Base-by-base conservation (phyloP, 2,329 filamentous ascomycete genomes). In the Colletotrichum cuscutae region DNA sequence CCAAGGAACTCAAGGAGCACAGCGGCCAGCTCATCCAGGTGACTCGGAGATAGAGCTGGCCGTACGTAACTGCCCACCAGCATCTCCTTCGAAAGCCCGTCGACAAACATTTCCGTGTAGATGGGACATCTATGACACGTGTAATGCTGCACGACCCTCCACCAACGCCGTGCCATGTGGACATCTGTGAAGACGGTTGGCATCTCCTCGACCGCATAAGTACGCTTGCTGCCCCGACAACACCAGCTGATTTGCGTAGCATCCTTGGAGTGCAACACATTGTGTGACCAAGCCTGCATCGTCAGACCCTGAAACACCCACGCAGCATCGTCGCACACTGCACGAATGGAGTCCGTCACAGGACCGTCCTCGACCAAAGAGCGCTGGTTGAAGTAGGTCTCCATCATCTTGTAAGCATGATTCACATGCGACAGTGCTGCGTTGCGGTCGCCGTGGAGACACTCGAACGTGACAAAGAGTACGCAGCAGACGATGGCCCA, bases 401-500 rank as follows among this genome's bases (percentile, higher is more conserved):
- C 71, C 71, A 73, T 73, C 71, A 73, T 73, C 46, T 52, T 71
- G 42, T 71, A 71, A 53, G 83, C 83, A 52, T 84, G 81, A 1
- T 78, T 81, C 28, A 84, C 77, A 63, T 84, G 83, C 64, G 83
- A 83, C 13, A 84, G 77, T 5, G 83, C 82, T 1, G 81, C 82
- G 1, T 82, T 78, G 72, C 81, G 79, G n/a, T 84, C 84, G 1
- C 82, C 82, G 2, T 82, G 77, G 72, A 83, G 82, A 3, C 82
- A 76, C 61, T 84, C 83, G 60, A 84, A 84, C 69, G 82, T 84
- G 53, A 84, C 81, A 61, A 84, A 84, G 0, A 84, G 75, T 2
- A 84, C 76, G 0, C 82, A 84, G 2, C 82, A 82, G 12, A 84
- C 68, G 64, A 84, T 75, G 0, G 83, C 83, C 8, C 82, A 84